phyloP scores from a whole-genome alignment of 2,329 filamentous ascomycete species.

The Fusarium decemcellulare region DNA sequence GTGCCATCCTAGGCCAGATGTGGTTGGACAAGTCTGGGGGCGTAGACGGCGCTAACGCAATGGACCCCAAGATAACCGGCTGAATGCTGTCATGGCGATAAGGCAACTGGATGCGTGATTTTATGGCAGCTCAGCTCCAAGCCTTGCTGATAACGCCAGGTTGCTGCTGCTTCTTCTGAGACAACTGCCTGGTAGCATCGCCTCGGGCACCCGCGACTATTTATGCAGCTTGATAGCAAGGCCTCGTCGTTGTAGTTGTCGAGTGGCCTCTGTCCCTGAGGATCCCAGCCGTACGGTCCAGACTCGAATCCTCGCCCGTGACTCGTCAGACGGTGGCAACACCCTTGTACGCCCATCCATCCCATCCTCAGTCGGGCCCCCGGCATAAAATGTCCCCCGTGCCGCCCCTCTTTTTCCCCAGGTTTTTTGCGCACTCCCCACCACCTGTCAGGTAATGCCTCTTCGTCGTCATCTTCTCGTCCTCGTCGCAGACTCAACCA shows the following conservation, averaged over 20 bases:
- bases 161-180: too few species aligned
- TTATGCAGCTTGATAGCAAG: too few species aligned
- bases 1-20: neutral
- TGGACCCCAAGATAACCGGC: neutral
- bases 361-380: neutral
- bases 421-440: neutral
- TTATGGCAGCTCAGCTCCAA: too few species aligned
- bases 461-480: neutral
- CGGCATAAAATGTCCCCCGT: slow-evolving; percentile 3
- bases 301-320: neutral
- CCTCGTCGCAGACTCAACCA: slow-evolving; percentile 12
- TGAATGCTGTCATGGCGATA: neutral
- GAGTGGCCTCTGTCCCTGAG: neutral
- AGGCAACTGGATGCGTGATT: neutral
- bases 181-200: too few species aligned
- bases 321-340: slow-evolving; percentile 8
- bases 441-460: slow-evolving; percentile 14
- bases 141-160: too few species aligned
- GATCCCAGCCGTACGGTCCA: neutral
- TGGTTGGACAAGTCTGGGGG: slow-evolving; percentile 4
- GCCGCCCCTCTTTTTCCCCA: slow-evolving; percentile 29
- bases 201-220: neutral
- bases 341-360: slow-evolving; percentile 1
- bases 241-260: too few species aligned
- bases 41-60: neutral